phyloP scores from a whole-genome alignment of 805 yeast species.

The Nakazawaea pomicola region DNA sequence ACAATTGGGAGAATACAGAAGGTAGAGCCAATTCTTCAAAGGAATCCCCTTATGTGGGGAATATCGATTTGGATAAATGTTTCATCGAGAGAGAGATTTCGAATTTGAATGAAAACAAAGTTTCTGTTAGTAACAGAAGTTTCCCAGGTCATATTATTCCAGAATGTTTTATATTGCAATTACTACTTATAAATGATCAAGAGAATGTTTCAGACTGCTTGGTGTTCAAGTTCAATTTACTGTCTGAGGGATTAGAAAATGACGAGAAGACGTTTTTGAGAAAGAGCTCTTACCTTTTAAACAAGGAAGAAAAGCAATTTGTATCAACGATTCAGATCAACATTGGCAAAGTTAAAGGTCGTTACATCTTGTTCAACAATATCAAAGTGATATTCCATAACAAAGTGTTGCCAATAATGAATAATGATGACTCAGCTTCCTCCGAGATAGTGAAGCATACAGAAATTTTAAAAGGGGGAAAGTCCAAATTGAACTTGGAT shows the following conservation, averaged over 20 bases:
- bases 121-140: conserved; percentile 13
- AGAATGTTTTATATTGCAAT: conserved; percentile 22
- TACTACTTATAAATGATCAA: conserved; percentile 26
- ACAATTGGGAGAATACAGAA: conserved; percentile 14
- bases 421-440: conserved; percentile 1
- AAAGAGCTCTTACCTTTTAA: conserved; percentile 18
- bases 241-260: conserved; percentile 15
- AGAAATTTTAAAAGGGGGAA: conserved; percentile 20
- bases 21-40: background rate
- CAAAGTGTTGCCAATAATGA: conserved; percentile 9
- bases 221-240: conserved; percentile 22
- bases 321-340: conserved; percentile 23
- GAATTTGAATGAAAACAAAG: background rate
- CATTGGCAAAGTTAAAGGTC: conserved; percentile 22
- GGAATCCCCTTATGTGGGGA: conserved; percentile 27
- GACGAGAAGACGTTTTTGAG: conserved; percentile 24
- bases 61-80: conserved; percentile 22
- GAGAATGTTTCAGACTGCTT: conserved; percentile 21
- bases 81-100: conserved; percentile 18
- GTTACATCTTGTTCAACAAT: conserved; percentile 24
- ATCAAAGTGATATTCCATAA: conserved; percentile 25
- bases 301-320: conserved; percentile 19
- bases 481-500: conserved; percentile 19
- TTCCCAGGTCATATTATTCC: conserved; percentile 27
- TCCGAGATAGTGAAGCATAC: conserved; percentile 15